Percentiles rank a stretch among this genome's conserved stretches.
phyloP scores from a whole-genome alignment of 345 rosid genomes.

The Orychophragmus violaceus region DNA sequence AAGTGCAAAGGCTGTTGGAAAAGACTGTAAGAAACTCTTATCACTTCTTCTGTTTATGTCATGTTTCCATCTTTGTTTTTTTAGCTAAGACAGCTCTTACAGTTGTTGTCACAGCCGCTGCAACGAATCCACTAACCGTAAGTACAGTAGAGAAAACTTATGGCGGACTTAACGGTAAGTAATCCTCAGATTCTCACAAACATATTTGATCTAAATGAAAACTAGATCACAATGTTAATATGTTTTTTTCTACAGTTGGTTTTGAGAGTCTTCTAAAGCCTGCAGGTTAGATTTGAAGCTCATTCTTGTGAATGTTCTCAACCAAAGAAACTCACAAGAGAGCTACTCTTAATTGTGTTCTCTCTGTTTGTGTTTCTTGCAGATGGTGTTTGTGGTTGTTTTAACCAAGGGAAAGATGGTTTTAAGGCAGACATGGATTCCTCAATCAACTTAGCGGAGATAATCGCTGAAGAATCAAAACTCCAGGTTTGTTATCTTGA shows the following conservation, averaged over 20 bases:
- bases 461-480: slow-evolving; percentile 18
- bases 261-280: slow-evolving; percentile 20
- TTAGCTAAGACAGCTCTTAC: background rate
- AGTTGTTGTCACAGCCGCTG: slow-evolving; percentile 1
- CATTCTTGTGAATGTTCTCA: background rate
- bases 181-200: background rate
- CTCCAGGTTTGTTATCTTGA: slow-evolving; percentile 3
- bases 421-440: slow-evolving; percentile 14
- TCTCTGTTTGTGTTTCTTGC: slow-evolving; percentile 14
- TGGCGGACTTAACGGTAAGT: slow-evolving; percentile 10
- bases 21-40: slow-evolving; percentile 5
- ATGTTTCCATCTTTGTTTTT: background rate
- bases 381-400: slow-evolving; percentile 32
- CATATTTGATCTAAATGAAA: background rate
- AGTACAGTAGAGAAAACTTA: background rate
- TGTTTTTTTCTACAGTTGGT: slow-evolving; percentile 10
- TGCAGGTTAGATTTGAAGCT: slow-evolving; percentile 18
- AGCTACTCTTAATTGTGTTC: background rate
- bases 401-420: slow-evolving; percentile 24
- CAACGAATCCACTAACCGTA: slow-evolving; percentile 1
- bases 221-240: background rate
- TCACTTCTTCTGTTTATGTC: background rate
- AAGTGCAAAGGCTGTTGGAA: slow-evolving; percentile 19
- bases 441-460: slow-evolving; percentile 22
- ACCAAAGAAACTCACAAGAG: slow-evolving; percentile 5